Evolutionary conservation across 495 filamentous ascomycete genomes (phyloP).

Genomic region (Annulohypoxylon bovei): DNA sequence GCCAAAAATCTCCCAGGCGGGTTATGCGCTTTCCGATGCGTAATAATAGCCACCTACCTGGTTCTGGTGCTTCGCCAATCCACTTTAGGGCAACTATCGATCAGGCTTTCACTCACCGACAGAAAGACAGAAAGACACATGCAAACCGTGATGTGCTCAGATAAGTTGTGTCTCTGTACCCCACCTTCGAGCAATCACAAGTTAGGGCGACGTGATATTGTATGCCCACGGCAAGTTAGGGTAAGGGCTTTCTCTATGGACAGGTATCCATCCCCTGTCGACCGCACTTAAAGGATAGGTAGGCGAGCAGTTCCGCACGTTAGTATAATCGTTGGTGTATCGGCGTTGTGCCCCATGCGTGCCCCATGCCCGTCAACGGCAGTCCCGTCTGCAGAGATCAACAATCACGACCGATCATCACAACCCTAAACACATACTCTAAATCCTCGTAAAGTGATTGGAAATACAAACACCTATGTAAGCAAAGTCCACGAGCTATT

Average conservation of each 20-base stretch:
- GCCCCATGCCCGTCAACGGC: slow-evolving; percentile 33
- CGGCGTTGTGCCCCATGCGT: slow-evolving; percentile 3
- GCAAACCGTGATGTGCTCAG: slow-evolving; percentile 4
- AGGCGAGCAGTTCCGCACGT: slow-evolving; percentile 22
- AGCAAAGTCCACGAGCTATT: slow-evolving; percentile 17
- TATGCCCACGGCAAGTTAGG: slow-evolving; percentile 34
- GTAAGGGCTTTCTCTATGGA: slow-evolving; percentile 34
- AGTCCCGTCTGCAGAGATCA: slow-evolving; percentile 39
- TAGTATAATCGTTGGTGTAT: slow-evolving; percentile 14
- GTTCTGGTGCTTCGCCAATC: slow-evolving; percentile 10
- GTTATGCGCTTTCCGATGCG: slow-evolving; percentile 15
- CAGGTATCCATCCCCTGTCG: slow-evolving; percentile 8
- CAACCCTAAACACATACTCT: slow-evolving; percentile 35
- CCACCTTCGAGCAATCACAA: slow-evolving; percentile 33
- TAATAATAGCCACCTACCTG: slow-evolving; percentile 16
- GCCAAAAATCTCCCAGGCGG: not conserved
- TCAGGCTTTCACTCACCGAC: slow-evolving; percentile 25
- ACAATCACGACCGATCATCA: slow-evolving; percentile 25
- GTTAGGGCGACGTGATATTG: slow-evolving; percentile 21
- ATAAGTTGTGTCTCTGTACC: slow-evolving; percentile 12
- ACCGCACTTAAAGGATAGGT: slow-evolving; percentile 10
- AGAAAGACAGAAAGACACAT: slow-evolving; percentile 11
- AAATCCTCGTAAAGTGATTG: slow-evolving; percentile 21
- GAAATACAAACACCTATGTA: slow-evolving; percentile 17
- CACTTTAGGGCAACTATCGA: slow-evolving; percentile 16